Conservation (phyloP, 306 rosid species). For the Ormosia semicastrata region DNA sequence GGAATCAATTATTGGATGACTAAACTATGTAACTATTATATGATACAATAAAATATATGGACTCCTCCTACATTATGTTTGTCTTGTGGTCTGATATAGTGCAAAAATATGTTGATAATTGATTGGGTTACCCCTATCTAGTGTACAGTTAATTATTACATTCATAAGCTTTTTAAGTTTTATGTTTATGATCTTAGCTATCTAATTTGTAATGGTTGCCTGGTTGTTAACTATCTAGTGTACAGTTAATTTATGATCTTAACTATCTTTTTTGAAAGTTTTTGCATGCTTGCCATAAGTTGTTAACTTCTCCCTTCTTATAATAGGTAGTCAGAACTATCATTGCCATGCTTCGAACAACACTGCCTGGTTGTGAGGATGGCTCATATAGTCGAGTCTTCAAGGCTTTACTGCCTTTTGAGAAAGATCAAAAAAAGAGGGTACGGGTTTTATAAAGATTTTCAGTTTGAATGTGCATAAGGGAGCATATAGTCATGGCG, state of each 20-base stretch:
- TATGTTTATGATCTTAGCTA: neutral
- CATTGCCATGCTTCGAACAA: slow-evolving; percentile 75
- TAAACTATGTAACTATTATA: neutral
- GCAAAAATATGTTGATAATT: neutral
- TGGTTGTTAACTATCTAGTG: too few species aligned
- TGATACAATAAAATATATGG: neutral
- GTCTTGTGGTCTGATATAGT: neutral
- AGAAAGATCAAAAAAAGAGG: slow-evolving; percentile 84
- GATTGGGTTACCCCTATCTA: neutral
- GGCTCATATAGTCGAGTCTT: slow-evolving; percentile 65
- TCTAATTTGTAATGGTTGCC: neutral
- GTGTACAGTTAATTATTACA: neutral
- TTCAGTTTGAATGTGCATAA: slow-evolving; percentile 19
- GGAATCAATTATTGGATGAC: neutral
- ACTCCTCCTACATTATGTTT: neutral
- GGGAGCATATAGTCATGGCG: neutral
- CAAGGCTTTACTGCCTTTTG: slow-evolving; percentile 85
- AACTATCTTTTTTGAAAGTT: neutral
- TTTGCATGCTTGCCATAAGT: neutral
- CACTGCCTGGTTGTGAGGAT: slow-evolving; percentile 76
- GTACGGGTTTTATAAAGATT: slow-evolving; percentile 37
- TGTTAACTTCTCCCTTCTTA: slow-evolving; percentile 27
- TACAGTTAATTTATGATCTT: neutral
- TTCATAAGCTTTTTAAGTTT: slow-evolving; percentile 19
- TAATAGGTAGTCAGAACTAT: slow-evolving; percentile 82